Base-by-base conservation (phyloP, 768 basidiomycete genomes). In the Agrocybe pediades region DNA sequence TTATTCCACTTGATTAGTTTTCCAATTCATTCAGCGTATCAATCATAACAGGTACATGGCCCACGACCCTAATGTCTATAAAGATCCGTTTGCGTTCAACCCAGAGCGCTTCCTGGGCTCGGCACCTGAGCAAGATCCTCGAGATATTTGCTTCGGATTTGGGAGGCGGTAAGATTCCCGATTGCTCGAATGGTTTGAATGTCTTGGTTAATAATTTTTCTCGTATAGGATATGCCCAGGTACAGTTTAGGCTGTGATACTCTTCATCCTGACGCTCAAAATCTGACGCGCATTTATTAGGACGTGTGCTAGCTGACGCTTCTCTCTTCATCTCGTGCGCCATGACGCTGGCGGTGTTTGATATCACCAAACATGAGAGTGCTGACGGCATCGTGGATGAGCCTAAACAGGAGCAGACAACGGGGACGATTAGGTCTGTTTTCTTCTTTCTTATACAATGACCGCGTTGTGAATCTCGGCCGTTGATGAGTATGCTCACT, bases 111-210 rank as follows among this genome's bases (percentile, higher is more conserved):
- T 79, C 65, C 63, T 83, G 17, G 68, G 68, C 7, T 62, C 70
- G n/a, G 59, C 68, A 25, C 69, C 74, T 6, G 74, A 80, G 54
- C 58, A 47, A 17, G 80, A 82, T 47, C 78, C 82, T 16, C 72
- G 73, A 17, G 63, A 66, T 4, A 61, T 76, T 36, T 77, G 74
- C 46, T 85, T 83, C 54, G 83, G 83, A 3, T 85, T 82, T 47
- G 83, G 81, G 25, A 65, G 83, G 62, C 75, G 83, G 73, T 66
- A 36, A 45, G 56, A 26, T 20, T 40, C 23, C 26, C 46, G 16
- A 13, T 51, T 24, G 42, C 29, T 9, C 16, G 24, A 30, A 40
- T 45, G 19, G 29, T 6, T 25, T n/a, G 45, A 39, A 26, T n/a
- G 40, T 39, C 19, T 23, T 4, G 8, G 2, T 17, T 39, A 20